Conservation (phyloP, 176 grass and related monocot species). For the Aegilops speltoides region DNA sequence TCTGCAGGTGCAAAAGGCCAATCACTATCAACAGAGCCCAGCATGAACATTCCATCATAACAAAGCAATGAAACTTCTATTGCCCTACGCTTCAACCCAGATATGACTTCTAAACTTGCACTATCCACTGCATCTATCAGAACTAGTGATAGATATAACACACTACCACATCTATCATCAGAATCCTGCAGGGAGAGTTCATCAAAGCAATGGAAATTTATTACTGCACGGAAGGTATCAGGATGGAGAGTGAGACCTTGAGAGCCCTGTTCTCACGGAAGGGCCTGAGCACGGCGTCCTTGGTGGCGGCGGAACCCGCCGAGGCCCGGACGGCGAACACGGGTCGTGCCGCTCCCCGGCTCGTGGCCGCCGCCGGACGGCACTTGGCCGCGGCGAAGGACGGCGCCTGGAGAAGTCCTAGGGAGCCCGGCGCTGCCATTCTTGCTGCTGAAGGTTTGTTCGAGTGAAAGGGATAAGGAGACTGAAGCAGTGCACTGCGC, state of each 20-base stretch:
- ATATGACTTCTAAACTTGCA: neutral
- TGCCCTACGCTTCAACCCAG: constrained; percentile 10
- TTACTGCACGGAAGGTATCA: neutral
- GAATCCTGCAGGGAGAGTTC: too few species aligned
- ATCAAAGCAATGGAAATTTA: neutral
- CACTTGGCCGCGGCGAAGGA: constrained; percentile 29
- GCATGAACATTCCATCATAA: neutral
- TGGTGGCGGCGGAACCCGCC: constrained; percentile 34
- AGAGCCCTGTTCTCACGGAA: constrained; percentile 71
- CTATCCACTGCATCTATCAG: neutral
- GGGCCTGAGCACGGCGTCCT: constrained; percentile 59
- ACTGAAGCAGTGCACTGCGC: neutral
- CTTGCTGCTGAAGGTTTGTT: constrained; percentile 11
- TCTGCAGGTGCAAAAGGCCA: constrained; percentile 50
- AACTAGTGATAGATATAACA: neutral
- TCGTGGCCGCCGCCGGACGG: neutral
- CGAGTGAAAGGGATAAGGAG: constrained; percentile 51
- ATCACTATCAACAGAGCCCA: constrained; percentile 3
- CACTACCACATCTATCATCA: too few species aligned
- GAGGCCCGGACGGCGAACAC: constrained; percentile 60
- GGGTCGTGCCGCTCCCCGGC: constrained; percentile 29
- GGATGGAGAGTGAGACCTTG: constrained; percentile 52
- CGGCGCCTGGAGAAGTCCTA: constrained; percentile 44
- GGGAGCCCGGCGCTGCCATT: constrained; percentile 43
- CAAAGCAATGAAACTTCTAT: neutral